These are phyloP conservation scores for Botrytis galanthina DNA, from an alignment of 2,329 filamentous ascomycete species.

Conservation along the genomic window DNA sequence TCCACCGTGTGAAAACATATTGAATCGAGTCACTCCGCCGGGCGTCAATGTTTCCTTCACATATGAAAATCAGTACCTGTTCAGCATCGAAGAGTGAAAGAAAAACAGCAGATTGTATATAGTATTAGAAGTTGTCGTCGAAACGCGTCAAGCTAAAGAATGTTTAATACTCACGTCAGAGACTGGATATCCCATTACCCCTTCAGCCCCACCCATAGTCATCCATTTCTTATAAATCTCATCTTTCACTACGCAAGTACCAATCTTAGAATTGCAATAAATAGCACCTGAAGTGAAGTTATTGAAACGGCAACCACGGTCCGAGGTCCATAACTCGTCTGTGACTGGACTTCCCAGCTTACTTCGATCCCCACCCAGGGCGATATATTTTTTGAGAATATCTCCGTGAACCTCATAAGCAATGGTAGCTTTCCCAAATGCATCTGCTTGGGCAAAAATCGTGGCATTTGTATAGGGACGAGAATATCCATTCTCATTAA, in stretches of 20 bases:
- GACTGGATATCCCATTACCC: constrained; percentile 6
- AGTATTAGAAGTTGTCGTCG: background rate
- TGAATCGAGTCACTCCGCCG: constrained; percentile 11
- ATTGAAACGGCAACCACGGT: constrained; percentile 4
- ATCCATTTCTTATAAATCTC: constrained; percentile 14
- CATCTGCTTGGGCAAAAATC: constrained; percentile 15
- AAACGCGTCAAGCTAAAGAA: too few relatives aligned
- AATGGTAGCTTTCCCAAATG: constrained; percentile 3
- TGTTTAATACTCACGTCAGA: constrained; percentile 1
- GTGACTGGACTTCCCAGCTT: constrained; percentile 11
- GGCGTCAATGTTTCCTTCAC: constrained; percentile 7
- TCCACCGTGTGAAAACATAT: constrained; percentile 8
- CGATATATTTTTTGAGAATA: constrained; percentile 10
- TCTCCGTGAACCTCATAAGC: constrained; percentile 14
- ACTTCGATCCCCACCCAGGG: background rate
- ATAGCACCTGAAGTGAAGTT: constrained; percentile 6
- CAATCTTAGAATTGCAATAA: constrained; percentile 11
- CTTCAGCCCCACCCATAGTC: background rate
- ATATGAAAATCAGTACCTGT: background rate
- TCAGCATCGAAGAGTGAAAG: background rate
- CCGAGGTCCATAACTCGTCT: background rate
- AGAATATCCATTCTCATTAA: constrained; percentile 11
- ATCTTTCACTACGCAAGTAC: background rate
- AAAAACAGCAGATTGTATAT: background rate
- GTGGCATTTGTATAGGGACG: constrained; percentile 1